Evolutionary conservation across 495 filamentous ascomycete species (phyloP).

Genomic region (Aspergillus conjunctus): DNA sequence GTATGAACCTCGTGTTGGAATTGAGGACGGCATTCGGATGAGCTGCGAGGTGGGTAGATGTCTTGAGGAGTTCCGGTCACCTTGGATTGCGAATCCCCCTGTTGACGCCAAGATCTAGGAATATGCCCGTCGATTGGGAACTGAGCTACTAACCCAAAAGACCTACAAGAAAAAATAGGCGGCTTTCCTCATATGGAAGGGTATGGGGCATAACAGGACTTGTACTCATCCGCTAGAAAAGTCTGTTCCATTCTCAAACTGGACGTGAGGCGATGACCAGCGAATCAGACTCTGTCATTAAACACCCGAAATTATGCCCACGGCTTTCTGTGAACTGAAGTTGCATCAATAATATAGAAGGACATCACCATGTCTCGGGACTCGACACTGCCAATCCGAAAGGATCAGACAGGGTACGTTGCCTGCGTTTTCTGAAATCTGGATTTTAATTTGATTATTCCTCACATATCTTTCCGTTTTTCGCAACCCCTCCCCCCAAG

Average conservation of each 20-base stretch:
- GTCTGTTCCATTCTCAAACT: neutral
- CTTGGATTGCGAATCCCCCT: constrained; percentile 4
- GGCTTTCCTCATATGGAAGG: neutral
- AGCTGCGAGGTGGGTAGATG: constrained; percentile 49
- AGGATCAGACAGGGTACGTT: no score
- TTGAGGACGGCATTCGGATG: constrained; percentile 56
- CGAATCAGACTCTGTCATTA: no score
- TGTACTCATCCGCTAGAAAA: neutral
- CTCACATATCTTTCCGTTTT: no score
- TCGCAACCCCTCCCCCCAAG: no score
- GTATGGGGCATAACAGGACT: neutral
- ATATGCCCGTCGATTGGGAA: constrained; percentile 42
- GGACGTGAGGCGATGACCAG: neutral
- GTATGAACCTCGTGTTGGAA: constrained; percentile 57
- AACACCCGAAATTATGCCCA: no score
- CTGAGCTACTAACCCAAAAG: constrained; percentile 26
- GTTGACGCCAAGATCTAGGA: constrained; percentile 30
- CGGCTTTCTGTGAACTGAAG: no score
- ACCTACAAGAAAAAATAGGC: constrained; percentile 2
- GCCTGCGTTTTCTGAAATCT: no score
- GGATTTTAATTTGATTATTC: no score
- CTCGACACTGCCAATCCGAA: no score
- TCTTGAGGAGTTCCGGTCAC: neutral
- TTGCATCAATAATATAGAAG: no score
- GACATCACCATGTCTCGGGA: no score